Evolutionary conservation across 2,329 filamentous ascomycete genomes (phyloP).

Genomic region (Beauveria bassiana): DNA sequence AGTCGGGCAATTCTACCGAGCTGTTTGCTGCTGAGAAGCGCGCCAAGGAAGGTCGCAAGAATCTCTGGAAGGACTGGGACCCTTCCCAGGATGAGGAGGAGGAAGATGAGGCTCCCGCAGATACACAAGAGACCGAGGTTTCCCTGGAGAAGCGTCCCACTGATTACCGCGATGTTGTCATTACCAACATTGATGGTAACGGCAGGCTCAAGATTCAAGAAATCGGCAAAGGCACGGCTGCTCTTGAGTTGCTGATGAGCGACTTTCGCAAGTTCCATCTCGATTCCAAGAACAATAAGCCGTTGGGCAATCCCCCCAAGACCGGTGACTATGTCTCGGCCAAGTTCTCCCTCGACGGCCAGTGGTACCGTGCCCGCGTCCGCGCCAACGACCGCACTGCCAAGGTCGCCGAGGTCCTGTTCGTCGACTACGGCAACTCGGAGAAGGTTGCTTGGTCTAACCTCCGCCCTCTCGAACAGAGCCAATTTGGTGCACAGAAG

Average conservation of each 20-base stretch:
- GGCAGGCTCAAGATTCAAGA: conserved; percentile 87
- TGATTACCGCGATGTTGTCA: conserved; percentile 88
- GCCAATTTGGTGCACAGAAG: conserved; percentile 72
- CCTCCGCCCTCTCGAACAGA: conserved; percentile 71
- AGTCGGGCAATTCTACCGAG: conserved; percentile 81
- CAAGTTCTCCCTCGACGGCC: conserved; percentile 78
- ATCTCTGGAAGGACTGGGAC: conserved; percentile 91
- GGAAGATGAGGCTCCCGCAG: conserved; percentile 43
- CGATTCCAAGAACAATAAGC: conserved; percentile 69
- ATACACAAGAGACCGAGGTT: conserved; percentile 39
- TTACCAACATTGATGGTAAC: conserved; percentile 80
- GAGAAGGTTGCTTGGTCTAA: conserved; percentile 80
- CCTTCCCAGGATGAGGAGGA: conserved; percentile 70
- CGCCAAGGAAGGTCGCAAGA: conserved; percentile 83
- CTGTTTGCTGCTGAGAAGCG: conserved; percentile 79
- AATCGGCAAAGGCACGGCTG: conserved; percentile 76
- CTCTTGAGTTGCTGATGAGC: conserved; percentile 80
- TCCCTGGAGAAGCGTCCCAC: conserved; percentile 56
- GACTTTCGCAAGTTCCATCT: conserved; percentile 88
- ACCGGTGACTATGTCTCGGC: conserved; percentile 86
- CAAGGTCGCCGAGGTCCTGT: conserved; percentile 83
- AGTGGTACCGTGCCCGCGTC: conserved; percentile 92
- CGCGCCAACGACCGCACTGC: conserved; percentile 86
- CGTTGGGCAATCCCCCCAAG: conserved; percentile 72
- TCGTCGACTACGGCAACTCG: conserved; percentile 93